These are phyloP conservation scores for Backusella circina DNA, from an alignment of 192 early-diverging fungal species.

Conservation along the genomic window DNA sequence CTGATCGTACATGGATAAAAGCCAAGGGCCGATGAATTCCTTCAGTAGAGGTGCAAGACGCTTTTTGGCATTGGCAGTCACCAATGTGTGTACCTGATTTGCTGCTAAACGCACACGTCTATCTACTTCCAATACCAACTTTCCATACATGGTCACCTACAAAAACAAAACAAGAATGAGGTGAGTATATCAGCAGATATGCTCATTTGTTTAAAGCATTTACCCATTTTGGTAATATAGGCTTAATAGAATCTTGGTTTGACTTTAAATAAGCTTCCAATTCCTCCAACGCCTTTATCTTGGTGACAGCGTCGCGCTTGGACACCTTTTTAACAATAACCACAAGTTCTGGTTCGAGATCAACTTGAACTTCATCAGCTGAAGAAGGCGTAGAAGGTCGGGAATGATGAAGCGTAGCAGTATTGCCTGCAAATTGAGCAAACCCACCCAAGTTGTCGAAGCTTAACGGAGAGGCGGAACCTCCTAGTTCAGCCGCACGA, in stretches of 20 bases:
- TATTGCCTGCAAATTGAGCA: slow-evolving; percentile 57
- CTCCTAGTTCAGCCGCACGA: slow-evolving; percentile 59
- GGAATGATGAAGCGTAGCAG: slow-evolving; percentile 19
- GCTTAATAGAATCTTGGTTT: slow-evolving; percentile 18
- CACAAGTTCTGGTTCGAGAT: slow-evolving; percentile 51
- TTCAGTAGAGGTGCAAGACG: slow-evolving; percentile 79
- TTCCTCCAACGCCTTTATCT: slow-evolving; percentile 84
- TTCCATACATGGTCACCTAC: slow-evolving; percentile 65
- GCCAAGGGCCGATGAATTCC: slow-evolving; percentile 80
- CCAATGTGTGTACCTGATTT: slow-evolving; percentile 57
- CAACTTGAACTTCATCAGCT: slow-evolving; percentile 24
- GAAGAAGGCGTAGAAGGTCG: slow-evolving; percentile 32
- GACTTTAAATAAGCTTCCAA: slow-evolving; percentile 61
- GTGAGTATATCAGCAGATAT: not conserved
- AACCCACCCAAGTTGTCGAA: slow-evolving; percentile 60
- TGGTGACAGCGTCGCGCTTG: slow-evolving; percentile 87
- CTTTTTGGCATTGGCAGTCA: slow-evolving; percentile 68
- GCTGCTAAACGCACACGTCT: slow-evolving; percentile 75
- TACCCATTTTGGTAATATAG: slow-evolving; percentile 48
- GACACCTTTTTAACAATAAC: slow-evolving; percentile 81
- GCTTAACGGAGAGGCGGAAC: slow-evolving; percentile 33
- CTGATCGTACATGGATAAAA: slow-evolving; percentile 79
- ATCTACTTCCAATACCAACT: slow-evolving; percentile 74
- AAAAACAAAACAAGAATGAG: slow-evolving; percentile 28
- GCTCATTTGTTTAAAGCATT: slow-evolving; percentile 35